These are phyloP conservation scores for Cryphonectria carpinicola DNA, from an alignment of 2,329 filamentous ascomycete genomes.

Conservation along the genomic window DNA sequence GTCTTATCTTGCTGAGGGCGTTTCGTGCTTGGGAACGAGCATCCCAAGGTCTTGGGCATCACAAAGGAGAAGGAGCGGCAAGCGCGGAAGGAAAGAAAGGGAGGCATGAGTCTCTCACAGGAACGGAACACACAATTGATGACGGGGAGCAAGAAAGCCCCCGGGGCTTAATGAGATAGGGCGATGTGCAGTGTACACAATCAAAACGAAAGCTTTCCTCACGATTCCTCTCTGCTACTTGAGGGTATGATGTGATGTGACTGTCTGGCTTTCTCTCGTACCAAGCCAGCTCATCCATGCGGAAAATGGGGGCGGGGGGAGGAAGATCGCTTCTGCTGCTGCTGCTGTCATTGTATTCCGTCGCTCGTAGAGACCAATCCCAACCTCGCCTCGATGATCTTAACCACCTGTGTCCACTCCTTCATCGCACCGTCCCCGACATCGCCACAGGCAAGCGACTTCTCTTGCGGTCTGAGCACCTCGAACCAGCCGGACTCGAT, in stretches of 20 bases:
- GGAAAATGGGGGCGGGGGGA: not conserved
- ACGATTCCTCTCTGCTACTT: not conserved
- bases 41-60: not conserved
- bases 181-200: not conserved
- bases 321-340: not conserved
- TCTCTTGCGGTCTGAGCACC: constrained; percentile 73
- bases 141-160: not conserved
- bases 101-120: not conserved
- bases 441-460: constrained; percentile 84
- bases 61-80: not conserved
- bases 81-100: not conserved
- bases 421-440: constrained; percentile 82
- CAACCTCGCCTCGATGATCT: constrained; percentile 60
- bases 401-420: constrained; percentile 77
- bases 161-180: not conserved
- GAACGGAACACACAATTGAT: not conserved
- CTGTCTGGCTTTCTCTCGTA: not conserved
- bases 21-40: not conserved
- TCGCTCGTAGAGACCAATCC: constrained; percentile 33
- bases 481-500: constrained; percentile 56
- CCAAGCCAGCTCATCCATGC: not conserved
- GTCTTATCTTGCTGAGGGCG: not conserved
- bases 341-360: not conserved
- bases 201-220: not conserved
- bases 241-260: not conserved